These are phyloP conservation scores for Beauveria rudraprayagi DNA, from an alignment of 2,329 filamentous ascomycete genomes.

Conservation along the genomic window DNA sequence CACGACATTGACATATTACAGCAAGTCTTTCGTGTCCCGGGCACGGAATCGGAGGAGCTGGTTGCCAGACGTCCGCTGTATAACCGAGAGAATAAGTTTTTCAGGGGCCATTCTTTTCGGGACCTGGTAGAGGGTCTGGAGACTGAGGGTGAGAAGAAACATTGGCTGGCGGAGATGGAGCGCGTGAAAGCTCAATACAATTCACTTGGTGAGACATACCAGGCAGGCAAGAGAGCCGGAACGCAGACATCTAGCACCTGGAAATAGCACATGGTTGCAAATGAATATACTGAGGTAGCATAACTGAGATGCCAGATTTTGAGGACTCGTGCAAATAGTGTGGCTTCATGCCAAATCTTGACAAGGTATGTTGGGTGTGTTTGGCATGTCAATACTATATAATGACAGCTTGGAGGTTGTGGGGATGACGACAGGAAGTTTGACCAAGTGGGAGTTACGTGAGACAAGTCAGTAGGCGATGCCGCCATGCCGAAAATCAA, in stretches of 20 bases:
- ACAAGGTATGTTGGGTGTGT: too few species aligned
- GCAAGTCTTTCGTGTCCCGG: constrained; percentile 44
- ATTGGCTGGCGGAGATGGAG: constrained; percentile 32
- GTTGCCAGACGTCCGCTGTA: constrained; percentile 37
- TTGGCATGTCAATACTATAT: too few species aligned
- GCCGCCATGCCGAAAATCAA: too few species aligned
- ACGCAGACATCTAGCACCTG: constrained; percentile 39
- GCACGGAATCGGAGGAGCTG: constrained; percentile 30
- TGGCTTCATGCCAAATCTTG: too few species aligned
- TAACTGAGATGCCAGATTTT: too few species aligned
- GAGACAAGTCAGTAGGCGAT: too few species aligned
- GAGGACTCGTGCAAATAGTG: too few species aligned
- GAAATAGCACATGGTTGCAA: constrained; percentile 25
- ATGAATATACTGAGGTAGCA: too few species aligned
- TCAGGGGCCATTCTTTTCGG: constrained; percentile 33
- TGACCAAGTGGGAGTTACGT: too few species aligned
- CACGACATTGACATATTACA: constrained; percentile 51
- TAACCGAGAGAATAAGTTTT: constrained; percentile 50
- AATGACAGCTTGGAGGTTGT: too few species aligned
- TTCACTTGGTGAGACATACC: constrained; percentile 38
- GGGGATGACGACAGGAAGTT: too few species aligned
- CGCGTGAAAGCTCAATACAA: constrained; percentile 43
- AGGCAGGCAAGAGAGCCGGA: constrained; percentile 36
- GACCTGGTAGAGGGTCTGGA: constrained; percentile 32
- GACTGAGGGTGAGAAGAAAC: constrained; percentile 24